phyloP scores from a whole-genome alignment of 2,329 filamentous ascomycete genomes.

The Aspergillus tamarii region DNA sequence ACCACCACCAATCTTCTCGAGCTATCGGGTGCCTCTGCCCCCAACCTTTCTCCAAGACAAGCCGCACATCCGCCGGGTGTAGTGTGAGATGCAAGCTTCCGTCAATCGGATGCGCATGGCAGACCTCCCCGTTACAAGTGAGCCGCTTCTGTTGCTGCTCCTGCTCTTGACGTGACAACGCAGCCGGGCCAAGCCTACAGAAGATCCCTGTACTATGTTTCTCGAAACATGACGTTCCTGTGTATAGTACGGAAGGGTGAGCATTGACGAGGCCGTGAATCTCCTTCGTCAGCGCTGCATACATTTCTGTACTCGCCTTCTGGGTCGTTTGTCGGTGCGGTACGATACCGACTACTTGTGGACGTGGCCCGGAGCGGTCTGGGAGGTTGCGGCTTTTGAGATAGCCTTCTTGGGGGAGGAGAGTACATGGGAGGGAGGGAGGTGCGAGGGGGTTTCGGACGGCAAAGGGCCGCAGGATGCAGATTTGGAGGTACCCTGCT shows the following conservation, averaged over 20 bases:
- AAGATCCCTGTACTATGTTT: slow-evolving; percentile 81
- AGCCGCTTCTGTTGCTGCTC: slow-evolving; percentile 14
- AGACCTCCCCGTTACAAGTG: slow-evolving; percentile 71
- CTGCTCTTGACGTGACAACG: slow-evolving; percentile 3
- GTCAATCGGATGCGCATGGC: slow-evolving; percentile 77
- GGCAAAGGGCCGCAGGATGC: slow-evolving; percentile 71
- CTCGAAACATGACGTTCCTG: slow-evolving; percentile 75
- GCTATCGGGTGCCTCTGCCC: slow-evolving; percentile 65
- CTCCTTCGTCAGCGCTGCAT: slow-evolving; percentile 57
- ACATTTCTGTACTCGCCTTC: slow-evolving; percentile 57
- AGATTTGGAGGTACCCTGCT: slow-evolving; percentile 72
- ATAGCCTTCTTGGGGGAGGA: slow-evolving; percentile 61
- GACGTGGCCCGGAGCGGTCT: slow-evolving; percentile 65
- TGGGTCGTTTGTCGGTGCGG: slow-evolving; percentile 80
- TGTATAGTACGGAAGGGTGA: slow-evolving; percentile 56
- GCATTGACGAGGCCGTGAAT: slow-evolving; percentile 56
- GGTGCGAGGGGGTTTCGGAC: slow-evolving; percentile 71
- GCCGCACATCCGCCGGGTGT: slow-evolving; percentile 74
- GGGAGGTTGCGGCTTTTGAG: slow-evolving; percentile 59
- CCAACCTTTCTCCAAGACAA: slow-evolving; percentile 76
- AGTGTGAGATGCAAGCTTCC: slow-evolving; percentile 78
- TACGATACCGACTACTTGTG: slow-evolving; percentile 73
- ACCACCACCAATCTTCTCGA: slow-evolving; percentile 63
- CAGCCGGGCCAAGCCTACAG: slow-evolving; percentile 46
- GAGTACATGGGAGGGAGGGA: slow-evolving; percentile 54